These are phyloP conservation scores for Chaetoceros tenuissimus DNA, from an alignment of 108 stramenopile species.

Conservation along the genomic window DNA sequence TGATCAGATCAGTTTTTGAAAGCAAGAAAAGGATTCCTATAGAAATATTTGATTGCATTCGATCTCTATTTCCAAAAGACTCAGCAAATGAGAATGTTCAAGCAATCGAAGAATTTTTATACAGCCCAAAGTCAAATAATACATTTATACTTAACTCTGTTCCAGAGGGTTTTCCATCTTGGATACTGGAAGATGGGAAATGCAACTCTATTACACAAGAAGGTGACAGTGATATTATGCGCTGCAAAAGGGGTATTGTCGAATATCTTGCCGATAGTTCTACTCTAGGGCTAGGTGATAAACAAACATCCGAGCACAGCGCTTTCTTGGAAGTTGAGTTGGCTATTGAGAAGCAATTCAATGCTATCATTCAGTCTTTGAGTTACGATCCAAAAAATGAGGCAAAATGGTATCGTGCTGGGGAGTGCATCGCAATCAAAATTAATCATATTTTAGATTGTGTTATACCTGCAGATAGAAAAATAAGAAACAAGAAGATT, in stretches of 20 bases:
- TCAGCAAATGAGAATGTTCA: conserved; percentile 36
- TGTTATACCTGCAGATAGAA: conserved; percentile 23
- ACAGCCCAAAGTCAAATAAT: conserved; percentile 35
- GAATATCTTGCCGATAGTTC: too few relatives aligned
- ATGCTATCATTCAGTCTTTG: conserved; percentile 62
- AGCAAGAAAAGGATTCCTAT: conserved; percentile 55
- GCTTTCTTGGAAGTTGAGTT: conserved; percentile 44
- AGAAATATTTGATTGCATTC: conserved; percentile 50
- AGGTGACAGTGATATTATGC: too few relatives aligned
- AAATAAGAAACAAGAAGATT: too few relatives aligned
- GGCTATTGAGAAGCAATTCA: conserved; percentile 56
- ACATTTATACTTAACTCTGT: too few relatives aligned
- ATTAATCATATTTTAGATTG: conserved; percentile 71
- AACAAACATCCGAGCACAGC: too few relatives aligned
- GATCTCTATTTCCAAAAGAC: conserved; percentile 38
- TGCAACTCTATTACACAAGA: too few relatives aligned
- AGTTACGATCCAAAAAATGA: conserved; percentile 45
- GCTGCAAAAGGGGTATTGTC: too few relatives aligned
- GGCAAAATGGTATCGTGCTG: conserved; percentile 61
- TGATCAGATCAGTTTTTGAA: conserved; percentile 51
- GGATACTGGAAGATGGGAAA: conserved; percentile 17
- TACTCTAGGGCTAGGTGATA: too few relatives aligned
- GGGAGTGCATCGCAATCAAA: conserved; percentile 59
- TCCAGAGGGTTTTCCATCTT: conserved; percentile 12
- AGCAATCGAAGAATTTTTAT: conserved; percentile 45